Percentiles rank a stretch among this genome's conserved stretches.
Conservation (phyloP, 805 yeast genomes). For the Pichia phayaonensis region DNA sequence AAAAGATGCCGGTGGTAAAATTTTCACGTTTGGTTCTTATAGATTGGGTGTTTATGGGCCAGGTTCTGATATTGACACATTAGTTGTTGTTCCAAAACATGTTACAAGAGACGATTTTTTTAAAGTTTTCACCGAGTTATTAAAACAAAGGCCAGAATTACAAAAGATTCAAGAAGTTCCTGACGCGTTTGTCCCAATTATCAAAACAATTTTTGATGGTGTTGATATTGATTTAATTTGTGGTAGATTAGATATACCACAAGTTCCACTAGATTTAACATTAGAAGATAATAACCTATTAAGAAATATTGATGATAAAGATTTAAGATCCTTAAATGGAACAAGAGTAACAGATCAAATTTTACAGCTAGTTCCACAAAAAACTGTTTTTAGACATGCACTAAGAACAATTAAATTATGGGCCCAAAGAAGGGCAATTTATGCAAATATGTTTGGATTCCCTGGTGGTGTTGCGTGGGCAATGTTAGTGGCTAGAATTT, state of each 20-base stretch:
- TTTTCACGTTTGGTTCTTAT: conserved; percentile 94
- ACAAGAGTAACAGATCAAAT: conserved; percentile 97
- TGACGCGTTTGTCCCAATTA: conserved; percentile 96
- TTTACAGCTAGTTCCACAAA: conserved; percentile 81
- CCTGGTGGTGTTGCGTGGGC: conserved; percentile 99
- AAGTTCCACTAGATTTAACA: conserved; percentile 68
- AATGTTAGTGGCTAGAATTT: conserved; percentile 95
- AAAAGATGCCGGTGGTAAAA: conserved; percentile 92
- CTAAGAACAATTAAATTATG: conserved; percentile 88
- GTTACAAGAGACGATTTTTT: conserved; percentile 88
- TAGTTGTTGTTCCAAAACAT: conserved; percentile 96
- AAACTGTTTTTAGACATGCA: conserved; percentile 87
- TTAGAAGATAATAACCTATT: conserved; percentile 79
- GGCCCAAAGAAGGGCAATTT: conserved; percentile 93
- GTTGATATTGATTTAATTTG: conserved; percentile 89
- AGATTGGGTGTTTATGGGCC: conserved; percentile 96
- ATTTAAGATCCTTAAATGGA: conserved; percentile 85
- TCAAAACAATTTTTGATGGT: conserved; percentile 80
- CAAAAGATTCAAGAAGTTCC: conserved; percentile 92
- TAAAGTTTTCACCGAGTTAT: conserved; percentile 61
- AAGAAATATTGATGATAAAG: conserved; percentile 84
- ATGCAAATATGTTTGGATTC: conserved; percentile 92
- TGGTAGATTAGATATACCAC: conserved; percentile 76
- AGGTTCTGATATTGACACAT: conserved; percentile 94
- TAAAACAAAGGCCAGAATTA: conserved; percentile 69